These are phyloP conservation scores for Hibiscus mutabilis DNA, from an alignment of 345 rosid genomes.

Conservation along the genomic window DNA sequence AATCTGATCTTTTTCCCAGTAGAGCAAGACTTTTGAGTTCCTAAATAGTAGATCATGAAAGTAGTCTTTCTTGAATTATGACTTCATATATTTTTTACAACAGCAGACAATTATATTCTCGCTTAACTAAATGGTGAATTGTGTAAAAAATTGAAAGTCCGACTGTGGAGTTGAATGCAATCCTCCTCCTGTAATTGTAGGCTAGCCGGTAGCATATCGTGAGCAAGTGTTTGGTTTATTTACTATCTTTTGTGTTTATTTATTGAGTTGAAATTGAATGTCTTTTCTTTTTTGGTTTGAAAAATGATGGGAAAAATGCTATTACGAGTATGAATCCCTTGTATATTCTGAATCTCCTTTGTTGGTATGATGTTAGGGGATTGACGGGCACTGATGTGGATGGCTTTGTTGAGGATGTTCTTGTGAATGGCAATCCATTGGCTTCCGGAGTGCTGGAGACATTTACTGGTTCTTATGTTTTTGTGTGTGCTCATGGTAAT, in stretches of 20 bases:
- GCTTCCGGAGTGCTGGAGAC: slow-evolving; percentile 48
- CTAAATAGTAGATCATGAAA: too few species aligned
- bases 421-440: slow-evolving; percentile 79
- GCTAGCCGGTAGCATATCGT: slow-evolving; percentile 1
- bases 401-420: slow-evolving; percentile 78
- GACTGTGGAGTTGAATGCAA: neutral
- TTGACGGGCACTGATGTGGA: slow-evolving; percentile 58
- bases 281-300: neutral
- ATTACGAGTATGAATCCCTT: too few species aligned
- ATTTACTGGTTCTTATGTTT: slow-evolving; percentile 61
- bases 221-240: neutral
- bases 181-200: neutral
- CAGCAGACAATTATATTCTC: too few species aligned
- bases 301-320: neutral
- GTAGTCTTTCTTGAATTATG: too few species aligned
- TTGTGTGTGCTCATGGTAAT: slow-evolving; percentile 89
- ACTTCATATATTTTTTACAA: too few species aligned
- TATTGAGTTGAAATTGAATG: neutral
- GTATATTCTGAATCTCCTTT: too few species aligned
- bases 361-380: slow-evolving; percentile 35
- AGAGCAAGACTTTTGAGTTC: too few species aligned
- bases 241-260: neutral
- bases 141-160: neutral
- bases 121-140: too few species aligned
- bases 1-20: too few species aligned